These are phyloP conservation scores for Agarophyton chilense DNA, from an alignment of 23 red algal genomes.

Conservation along the genomic window DNA sequence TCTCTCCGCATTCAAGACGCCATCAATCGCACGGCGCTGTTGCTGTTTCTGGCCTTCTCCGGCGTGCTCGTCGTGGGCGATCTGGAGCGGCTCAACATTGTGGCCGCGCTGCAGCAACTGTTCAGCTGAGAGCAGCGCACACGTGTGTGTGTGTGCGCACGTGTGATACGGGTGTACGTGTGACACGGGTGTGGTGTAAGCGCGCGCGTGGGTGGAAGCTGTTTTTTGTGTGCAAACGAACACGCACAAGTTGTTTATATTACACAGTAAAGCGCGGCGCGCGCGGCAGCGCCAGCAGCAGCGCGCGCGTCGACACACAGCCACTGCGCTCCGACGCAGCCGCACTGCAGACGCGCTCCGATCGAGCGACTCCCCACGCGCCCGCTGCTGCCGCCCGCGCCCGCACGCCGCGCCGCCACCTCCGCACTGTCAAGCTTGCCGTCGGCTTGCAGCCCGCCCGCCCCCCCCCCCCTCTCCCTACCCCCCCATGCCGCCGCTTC, in stretches of 20 bases:
- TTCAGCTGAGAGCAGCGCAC: slow-evolving; percentile 27
- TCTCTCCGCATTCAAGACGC: slow-evolving; percentile 74
- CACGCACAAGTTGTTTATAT: no score
- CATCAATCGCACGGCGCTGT: slow-evolving; percentile 91
- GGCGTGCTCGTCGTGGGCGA: slow-evolving; percentile 87
- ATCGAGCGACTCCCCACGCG: no score
- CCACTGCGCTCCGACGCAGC: background rate
- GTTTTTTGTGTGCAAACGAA: no score
- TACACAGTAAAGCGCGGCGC: no score
- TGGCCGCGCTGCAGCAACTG: slow-evolving; percentile 39
- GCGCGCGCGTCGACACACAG: no score
- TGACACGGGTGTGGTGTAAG: no score
- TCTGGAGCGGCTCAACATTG: slow-evolving; percentile 77
- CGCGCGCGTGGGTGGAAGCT: background rate
- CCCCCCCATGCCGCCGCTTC: background rate
- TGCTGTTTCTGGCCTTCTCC: slow-evolving; percentile 84
- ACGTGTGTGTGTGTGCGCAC: no score
- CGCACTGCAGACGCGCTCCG: no score
- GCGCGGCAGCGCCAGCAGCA: no score
- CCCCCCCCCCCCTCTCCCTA: no score
- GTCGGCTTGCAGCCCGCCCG: background rate
- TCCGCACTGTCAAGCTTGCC: background rate
- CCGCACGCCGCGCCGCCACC: background rate
- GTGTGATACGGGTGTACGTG: no score
- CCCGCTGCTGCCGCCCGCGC: background rate